Conservation (phyloP, 164 flowering plant species). For the Aristolochia fimbriata region DNA sequence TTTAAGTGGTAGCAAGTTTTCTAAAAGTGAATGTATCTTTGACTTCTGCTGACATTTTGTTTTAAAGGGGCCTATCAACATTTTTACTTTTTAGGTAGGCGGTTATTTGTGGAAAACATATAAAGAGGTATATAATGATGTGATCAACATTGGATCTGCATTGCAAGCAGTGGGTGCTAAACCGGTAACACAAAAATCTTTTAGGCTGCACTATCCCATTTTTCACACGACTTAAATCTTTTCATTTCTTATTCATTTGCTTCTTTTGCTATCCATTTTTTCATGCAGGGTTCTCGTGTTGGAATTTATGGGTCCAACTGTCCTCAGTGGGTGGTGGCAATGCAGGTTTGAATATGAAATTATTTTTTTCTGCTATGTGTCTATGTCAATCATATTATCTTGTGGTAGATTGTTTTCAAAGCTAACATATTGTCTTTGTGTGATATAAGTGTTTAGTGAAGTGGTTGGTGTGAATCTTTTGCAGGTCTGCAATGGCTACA, state of each 20-base stretch:
- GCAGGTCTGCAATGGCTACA: constrained; percentile 82
- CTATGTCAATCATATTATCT: neutral
- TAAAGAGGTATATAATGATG: constrained; percentile 71
- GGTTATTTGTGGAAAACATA: constrained; percentile 89
- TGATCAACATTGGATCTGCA: constrained; percentile 67
- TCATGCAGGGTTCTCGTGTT: constrained; percentile 51
- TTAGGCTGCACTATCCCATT: neutral
- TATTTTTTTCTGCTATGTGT: neutral
- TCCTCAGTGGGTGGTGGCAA: constrained; percentile 89
- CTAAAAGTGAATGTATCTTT: neutral
- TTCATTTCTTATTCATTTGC: neutral
- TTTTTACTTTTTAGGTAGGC: constrained; percentile 41
- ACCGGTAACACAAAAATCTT: constrained; percentile 44
- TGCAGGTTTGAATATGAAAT: constrained; percentile 65
- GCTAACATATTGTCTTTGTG: too few species aligned
- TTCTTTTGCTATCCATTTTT: neutral
- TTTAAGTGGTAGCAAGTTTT: too few species aligned
- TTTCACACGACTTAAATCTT: neutral
- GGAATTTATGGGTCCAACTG: constrained; percentile 94
- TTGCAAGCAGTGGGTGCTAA: constrained; percentile 66
- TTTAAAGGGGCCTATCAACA: neutral
- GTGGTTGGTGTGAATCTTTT: constrained; percentile 5
- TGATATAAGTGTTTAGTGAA: neutral
- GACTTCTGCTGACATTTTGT: neutral
- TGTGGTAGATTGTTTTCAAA: too few species aligned